These are phyloP conservation scores for Abrus precatorius DNA, from an alignment of 306 rosid species.

Conservation along the genomic window DNA sequence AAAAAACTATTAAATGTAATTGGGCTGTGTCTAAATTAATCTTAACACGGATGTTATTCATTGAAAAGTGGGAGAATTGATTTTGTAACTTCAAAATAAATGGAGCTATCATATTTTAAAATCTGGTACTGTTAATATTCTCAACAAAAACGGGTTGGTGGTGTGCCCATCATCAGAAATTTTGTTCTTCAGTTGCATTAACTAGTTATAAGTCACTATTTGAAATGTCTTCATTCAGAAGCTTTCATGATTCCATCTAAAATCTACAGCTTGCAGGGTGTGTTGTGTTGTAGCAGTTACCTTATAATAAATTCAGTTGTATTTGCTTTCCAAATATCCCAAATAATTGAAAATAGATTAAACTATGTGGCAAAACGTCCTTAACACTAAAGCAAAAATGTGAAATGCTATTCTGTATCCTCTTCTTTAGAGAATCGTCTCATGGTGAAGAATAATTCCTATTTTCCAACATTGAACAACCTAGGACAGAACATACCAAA, in stretches of 20 bases:
- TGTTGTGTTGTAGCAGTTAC: neutral
- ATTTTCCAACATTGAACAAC: slow-evolving; percentile 34
- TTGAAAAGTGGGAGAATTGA: too few species aligned
- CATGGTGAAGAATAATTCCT: slow-evolving; percentile 15
- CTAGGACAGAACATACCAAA: slow-evolving; percentile 28
- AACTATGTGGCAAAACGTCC: neutral
- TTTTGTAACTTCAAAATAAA: too few species aligned
- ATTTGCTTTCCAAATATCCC: slow-evolving; percentile 8
- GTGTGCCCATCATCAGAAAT: too few species aligned
- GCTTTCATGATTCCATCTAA: neutral
- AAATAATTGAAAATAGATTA: neutral
- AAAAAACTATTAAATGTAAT: too few species aligned
- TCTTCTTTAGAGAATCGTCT: slow-evolving; percentile 29
- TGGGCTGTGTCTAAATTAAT: too few species aligned
- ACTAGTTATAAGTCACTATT: neutral
- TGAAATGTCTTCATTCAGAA: neutral
- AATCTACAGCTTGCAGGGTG: neutral
- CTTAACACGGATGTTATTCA: too few species aligned
- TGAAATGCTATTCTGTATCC: neutral
- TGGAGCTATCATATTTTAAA: too few species aligned
- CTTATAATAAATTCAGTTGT: neutral
- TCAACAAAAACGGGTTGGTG: too few species aligned
- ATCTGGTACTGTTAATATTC: too few species aligned
- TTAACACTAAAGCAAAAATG: slow-evolving; percentile 17
- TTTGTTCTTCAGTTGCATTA: too few species aligned